Conservation (phyloP, 1,284 basidiomycete species). For the Ceratobasidium sp. region DNA sequence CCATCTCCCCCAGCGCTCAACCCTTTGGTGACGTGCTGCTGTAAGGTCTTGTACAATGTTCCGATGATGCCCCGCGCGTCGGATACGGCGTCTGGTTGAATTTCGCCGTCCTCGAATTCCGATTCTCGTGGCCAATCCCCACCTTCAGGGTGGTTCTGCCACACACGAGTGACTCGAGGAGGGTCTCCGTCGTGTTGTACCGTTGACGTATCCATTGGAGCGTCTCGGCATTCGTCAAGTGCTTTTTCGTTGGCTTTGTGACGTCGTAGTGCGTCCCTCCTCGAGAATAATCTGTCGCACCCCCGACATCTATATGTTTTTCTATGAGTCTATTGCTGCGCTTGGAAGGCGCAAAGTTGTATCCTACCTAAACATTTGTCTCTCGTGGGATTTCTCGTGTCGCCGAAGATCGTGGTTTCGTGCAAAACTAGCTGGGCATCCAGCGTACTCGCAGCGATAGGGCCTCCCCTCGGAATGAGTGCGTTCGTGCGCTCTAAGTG, state of each 20-base stretch:
- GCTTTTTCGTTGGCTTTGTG: conserved; percentile 56
- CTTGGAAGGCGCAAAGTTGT: neutral
- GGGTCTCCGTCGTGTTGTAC: conserved; percentile 33
- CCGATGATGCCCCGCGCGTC: conserved; percentile 27
- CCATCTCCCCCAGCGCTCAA: neutral
- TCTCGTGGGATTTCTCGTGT: conserved; percentile 69
- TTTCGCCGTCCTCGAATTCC: conserved; percentile 40
- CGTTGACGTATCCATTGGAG: conserved; percentile 42
- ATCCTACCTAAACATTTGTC: conserved; percentile 56
- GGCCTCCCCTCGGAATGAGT: conserved; percentile 67
- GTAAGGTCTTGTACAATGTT: conserved; percentile 35
- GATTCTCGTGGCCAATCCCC: conserved; percentile 21
- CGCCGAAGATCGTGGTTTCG: conserved; percentile 78
- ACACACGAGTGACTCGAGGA: conserved; percentile 20
- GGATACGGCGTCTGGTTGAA: conserved; percentile 33
- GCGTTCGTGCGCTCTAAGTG: conserved; percentile 70
- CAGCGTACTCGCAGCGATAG: conserved; percentile 57
- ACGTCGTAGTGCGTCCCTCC: conserved; percentile 75
- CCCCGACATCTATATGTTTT: conserved; percentile 62
- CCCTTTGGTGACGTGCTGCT: conserved; percentile 35
- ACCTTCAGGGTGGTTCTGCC: conserved; percentile 17
- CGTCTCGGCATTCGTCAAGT: conserved; percentile 51
- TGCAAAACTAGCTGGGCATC: conserved; percentile 73
- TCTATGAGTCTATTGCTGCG: neutral
- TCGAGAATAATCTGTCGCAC: conserved; percentile 72